Base-by-base conservation (phyloP, 768 basidiomycete genomes). In the Mycena crocata region DNA sequence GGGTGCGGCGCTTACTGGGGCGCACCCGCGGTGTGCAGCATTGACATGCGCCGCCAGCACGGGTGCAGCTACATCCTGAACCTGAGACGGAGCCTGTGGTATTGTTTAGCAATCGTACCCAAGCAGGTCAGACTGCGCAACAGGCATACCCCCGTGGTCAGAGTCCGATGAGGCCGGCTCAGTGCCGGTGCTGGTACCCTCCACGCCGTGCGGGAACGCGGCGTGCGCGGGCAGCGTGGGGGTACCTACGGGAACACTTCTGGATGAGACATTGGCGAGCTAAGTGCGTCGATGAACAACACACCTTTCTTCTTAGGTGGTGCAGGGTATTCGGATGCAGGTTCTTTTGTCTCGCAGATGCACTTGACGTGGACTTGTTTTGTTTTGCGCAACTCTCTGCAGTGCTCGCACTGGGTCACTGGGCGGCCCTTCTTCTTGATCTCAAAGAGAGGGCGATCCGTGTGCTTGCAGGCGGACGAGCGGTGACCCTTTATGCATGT, bases 401-500 rank as follows among this genome's bases (percentile, higher is more conserved):
- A 97, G 73, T 91, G 90, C 72, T 90, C 88, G 79, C 96, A 98
- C 78, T 97, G 95, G 10, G 96, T 94, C 28, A 95, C 87, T 2
- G 95, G 95, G 42, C 95, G 87, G 3, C 95, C 95, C 76, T 97
- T 96, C 84, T 92, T 93, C 83, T 95, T 94, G 62, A 97, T 93
- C 80, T 96, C 94, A 76, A 90, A 95, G 56, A 97, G 84, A 39
- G 94, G 91, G 44, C 95, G 87, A 77, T 95, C 93, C 57, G 89
- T 91, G 76, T 97, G 95, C 74, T 89, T 90, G 81, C 95, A 97
- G 32, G 89, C 86, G 19, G 93, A 94, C 19, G 95, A 96, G 52
- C 95, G 89, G 80, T 97, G 95, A 21, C 95, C 95, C 81, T 95
- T 95, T 79, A 96, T 96, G 82, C 95, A 97, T 71, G 93, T 92